These are phyloP conservation scores for Neopestalotiopsis rosae DNA, from an alignment of 2,329 filamentous ascomycete genomes.

Conservation along the genomic window DNA sequence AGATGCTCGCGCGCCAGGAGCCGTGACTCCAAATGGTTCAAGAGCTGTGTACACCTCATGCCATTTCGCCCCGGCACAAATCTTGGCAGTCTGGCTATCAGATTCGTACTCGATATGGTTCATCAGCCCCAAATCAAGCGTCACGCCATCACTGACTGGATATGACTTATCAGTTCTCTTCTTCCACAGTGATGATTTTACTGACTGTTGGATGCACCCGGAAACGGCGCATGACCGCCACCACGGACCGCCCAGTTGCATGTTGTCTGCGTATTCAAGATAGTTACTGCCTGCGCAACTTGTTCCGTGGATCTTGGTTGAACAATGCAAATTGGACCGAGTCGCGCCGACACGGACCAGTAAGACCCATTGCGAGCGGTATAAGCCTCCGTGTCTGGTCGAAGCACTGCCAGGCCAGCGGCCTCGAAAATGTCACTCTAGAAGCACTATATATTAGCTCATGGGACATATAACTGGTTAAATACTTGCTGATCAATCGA, in stretches of 20 bases:
- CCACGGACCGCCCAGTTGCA: slow-evolving; percentile 11
- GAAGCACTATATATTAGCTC: not conserved
- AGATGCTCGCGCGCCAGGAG: slow-evolving; percentile 29
- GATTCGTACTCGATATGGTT: slow-evolving; percentile 34
- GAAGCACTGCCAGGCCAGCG: not conserved
- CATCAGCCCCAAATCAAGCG: slow-evolving; percentile 29
- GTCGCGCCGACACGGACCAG: slow-evolving; percentile 9
- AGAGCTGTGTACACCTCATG: slow-evolving; percentile 27
- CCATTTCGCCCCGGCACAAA: slow-evolving; percentile 36
- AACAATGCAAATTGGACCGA: slow-evolving; percentile 10
- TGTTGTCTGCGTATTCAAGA: slow-evolving; percentile 7
- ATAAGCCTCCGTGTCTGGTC: not conserved
- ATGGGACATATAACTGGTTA: not conserved
- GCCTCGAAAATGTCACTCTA: slow-evolving; percentile 4
- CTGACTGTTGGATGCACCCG: slow-evolving; percentile 12
- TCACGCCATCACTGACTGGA: slow-evolving; percentile 20
- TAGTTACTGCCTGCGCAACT: slow-evolving; percentile 1
- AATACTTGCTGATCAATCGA: not conserved
- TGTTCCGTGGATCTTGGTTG: not conserved
- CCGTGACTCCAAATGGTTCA: slow-evolving; percentile 26
- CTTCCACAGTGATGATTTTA: not conserved
- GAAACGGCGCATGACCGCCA: slow-evolving; percentile 8
- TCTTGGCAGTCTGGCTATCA: slow-evolving; percentile 31
- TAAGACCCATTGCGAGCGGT: slow-evolving; percentile 1
- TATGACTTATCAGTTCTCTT: not conserved